Evolutionary conservation across 768 basidiomycete genomes (phyloP).

Genomic region (Hericium erinaceus): DNA sequence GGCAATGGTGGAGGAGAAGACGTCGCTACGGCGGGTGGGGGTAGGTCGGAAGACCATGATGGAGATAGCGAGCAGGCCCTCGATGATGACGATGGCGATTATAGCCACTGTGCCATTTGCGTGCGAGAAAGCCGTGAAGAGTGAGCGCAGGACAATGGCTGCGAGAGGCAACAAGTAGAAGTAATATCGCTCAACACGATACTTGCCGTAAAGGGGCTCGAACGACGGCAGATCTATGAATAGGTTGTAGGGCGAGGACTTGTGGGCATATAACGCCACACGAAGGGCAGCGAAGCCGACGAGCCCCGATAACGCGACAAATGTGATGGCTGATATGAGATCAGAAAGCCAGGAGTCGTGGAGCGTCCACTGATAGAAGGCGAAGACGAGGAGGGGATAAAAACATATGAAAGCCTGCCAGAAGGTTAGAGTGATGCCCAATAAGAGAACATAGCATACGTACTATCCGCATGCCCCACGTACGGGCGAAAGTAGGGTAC

Average conservation of each 20-base stretch:
- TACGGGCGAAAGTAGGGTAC: conserved; percentile 39
- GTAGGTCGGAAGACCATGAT: conserved; percentile 52
- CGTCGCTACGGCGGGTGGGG: conserved; percentile 58
- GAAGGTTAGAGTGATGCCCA: conserved; percentile 16
- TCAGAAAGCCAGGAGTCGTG: conserved; percentile 82
- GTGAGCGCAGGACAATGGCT: conserved; percentile 55
- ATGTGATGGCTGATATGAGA: conserved; percentile 63
- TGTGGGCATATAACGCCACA: conserved; percentile 39
- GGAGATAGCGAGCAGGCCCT: conserved; percentile 46
- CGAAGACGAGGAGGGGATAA: conserved; percentile 66
- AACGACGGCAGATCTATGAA: conserved; percentile 32
- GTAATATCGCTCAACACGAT: conserved; percentile 58
- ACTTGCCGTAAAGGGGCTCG: conserved; percentile 57
- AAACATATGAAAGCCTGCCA: conserved; percentile 46
- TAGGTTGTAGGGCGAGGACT: conserved; percentile 29
- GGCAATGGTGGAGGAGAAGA: conserved; percentile 58
- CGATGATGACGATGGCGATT: conserved; percentile 55
- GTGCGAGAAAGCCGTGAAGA: conserved; percentile 62
- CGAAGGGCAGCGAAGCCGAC: conserved; percentile 42
- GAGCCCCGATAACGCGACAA: conserved; percentile 41
- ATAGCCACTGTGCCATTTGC: conserved; percentile 59
- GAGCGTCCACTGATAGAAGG: conserved; percentile 87
- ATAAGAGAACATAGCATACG: conserved; percentile 19
- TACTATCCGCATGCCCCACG: conserved; percentile 64
- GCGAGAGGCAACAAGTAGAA: conserved; percentile 51